A percentile compares a stretch with the other conserved stretches of the same genome.
phyloP scores from a whole-genome alignment of 768 basidiomycete genomes.

The Lentinus tigrinus region DNA sequence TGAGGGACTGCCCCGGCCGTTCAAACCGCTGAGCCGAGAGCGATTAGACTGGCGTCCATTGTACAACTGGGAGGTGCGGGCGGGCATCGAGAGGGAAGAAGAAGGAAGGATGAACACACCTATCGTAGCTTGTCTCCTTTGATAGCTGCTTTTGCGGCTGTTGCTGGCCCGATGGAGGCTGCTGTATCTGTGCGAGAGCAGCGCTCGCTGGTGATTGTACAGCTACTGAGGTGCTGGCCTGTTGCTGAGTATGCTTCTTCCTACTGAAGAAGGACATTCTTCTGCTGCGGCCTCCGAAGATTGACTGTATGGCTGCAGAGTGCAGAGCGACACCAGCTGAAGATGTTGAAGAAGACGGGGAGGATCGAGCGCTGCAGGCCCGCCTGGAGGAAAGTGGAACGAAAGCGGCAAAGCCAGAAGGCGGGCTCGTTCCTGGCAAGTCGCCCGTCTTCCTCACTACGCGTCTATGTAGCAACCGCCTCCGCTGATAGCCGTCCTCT shows the following conservation, averaged over 20 bases:
- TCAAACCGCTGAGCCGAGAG: constrained; percentile 23
- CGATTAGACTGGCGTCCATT: constrained; percentile 14
- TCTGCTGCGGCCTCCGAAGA: constrained; percentile 56
- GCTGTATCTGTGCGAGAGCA: constrained; percentile 43
- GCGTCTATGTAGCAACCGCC: constrained; percentile 24
- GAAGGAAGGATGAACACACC: constrained; percentile 20
- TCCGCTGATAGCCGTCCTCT: constrained; percentile 22
- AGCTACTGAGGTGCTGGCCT: constrained; percentile 40
- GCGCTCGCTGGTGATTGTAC: constrained; percentile 65
- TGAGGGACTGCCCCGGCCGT: constrained; percentile 29
- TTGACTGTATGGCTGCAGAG: constrained; percentile 62
- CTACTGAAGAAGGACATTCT: constrained; percentile 95
- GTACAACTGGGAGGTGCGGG: constrained; percentile 2
- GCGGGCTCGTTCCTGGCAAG: constrained; percentile 9
- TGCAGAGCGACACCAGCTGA: not conserved
- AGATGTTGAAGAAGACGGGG: constrained; percentile 1
- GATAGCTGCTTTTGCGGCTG: constrained; percentile 33
- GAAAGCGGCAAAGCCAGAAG: constrained; percentile 15
- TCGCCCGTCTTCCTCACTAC: constrained; percentile 13
- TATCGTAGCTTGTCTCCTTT: constrained; percentile 32
- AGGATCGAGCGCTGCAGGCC: constrained; percentile 19
- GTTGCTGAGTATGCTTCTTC: constrained; percentile 64
- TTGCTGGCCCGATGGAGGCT: constrained; percentile 19
- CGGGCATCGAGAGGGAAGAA: constrained; percentile 1
- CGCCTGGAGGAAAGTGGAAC: constrained; percentile 19